Conservation (phyloP, 2,329 filamentous ascomycete genomes). For the Kalmusia sp. region DNA sequence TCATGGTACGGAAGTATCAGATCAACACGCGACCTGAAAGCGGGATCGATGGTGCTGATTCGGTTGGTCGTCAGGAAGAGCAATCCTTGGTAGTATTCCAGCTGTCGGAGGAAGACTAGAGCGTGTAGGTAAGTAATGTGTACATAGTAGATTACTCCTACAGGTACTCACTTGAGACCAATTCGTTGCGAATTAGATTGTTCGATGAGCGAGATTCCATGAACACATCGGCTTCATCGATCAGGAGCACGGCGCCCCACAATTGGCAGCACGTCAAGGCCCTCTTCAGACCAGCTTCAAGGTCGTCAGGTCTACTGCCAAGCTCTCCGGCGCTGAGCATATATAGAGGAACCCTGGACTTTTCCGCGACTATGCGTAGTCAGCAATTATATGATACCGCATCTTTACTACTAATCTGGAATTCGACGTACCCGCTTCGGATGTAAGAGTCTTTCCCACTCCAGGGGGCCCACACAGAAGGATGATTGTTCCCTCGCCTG, state of each 20-base stretch:
- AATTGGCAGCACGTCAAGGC: not conserved
- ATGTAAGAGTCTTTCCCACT: slow-evolving; percentile 44
- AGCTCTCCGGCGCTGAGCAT: slow-evolving; percentile 8
- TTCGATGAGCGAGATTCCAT: slow-evolving; percentile 51
- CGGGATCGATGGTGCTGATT: slow-evolving; percentile 22
- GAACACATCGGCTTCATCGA: slow-evolving; percentile 34
- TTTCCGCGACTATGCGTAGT: slow-evolving; percentile 5
- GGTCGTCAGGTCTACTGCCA: not conserved
- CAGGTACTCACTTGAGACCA: slow-evolving; percentile 5
- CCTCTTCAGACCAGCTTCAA: slow-evolving; percentile 1
- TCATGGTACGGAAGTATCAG: slow-evolving; percentile 9
- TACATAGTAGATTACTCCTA: slow-evolving; percentile 24
- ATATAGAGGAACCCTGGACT: slow-evolving; percentile 3
- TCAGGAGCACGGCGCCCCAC: slow-evolving; percentile 54
- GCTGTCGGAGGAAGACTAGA: slow-evolving; percentile 25
- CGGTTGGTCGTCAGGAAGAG: slow-evolving; percentile 33
- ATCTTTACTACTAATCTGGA: not conserved
- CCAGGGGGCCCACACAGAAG: slow-evolving; percentile 45
- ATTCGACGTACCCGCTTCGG: slow-evolving; percentile 17
- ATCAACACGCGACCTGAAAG: slow-evolving; percentile 25
- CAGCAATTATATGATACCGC: not conserved
- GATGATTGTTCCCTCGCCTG: slow-evolving; percentile 10
- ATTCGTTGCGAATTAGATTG: not conserved
- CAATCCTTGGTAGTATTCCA: slow-evolving; percentile 30
- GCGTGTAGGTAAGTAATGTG: slow-evolving; percentile 23